Evolutionary conservation across 768 basidiomycete species (phyloP), one percentile per base, ranked within the genome.

Genomic region (Hydnomerulius pinastri): DNA sequence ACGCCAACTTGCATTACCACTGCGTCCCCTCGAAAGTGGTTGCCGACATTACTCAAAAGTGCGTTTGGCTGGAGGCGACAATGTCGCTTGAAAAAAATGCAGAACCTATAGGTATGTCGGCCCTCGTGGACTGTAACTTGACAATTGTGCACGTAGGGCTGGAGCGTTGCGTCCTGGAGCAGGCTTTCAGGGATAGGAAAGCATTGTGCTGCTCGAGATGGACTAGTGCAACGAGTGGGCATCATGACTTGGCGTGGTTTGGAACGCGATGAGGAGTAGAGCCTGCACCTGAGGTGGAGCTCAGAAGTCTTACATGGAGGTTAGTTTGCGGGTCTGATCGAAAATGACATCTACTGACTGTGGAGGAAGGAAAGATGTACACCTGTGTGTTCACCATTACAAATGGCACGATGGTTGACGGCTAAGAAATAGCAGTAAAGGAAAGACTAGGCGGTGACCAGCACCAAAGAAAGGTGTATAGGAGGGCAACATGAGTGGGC

Each of bases 71-170:
- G 18, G 21, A 56, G 55, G n/a, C 17, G 4, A 20, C 27, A 32
- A 25, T 56, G 53, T 1, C 9, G 15, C 10, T 56, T 56, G 48
- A 56, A 56, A 28, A 54, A 56, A 1, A 56, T 17, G 21, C 18
- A 6, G n/a, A 54, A 56, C 5, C 2, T 7, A 37, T 56, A 6
- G 4, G n/a, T 11, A 4, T 49, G 36, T 23, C 18, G 24, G 2
- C 47, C 55, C 8, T 56, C 38, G 9, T 4, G 4, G 1, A 56
- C 4, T 3, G 11, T 33, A 2, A 56, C 43, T 0, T 48, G 15
- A 17, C 55, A 54, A 18, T 56, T 43, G 18, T 56, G 52, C 7
- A 55, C 13, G 10, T 55, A 53, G 11, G 46, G 49, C n/a, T 54
- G 53, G 4, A 46, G 4, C 0, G 9, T 5, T 1, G 49, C 36